phyloP scores from a whole-genome alignment of 768 basidiomycete genomes.

The Tricholoma matsutake region DNA sequence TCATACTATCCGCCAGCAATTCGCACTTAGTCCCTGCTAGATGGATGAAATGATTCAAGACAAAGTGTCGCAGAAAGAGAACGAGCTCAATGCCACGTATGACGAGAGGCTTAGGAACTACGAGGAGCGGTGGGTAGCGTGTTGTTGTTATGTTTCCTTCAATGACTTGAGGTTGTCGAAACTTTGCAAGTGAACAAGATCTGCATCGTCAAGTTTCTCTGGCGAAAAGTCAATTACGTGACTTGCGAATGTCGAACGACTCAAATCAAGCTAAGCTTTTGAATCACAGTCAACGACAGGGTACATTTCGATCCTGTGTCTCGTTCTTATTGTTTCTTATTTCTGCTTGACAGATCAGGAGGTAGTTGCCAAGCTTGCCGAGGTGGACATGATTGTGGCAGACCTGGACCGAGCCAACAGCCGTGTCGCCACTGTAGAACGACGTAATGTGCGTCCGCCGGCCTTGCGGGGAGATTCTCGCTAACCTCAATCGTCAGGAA shows the following conservation, averaged over 20 bases:
- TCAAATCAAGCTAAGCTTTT: constrained; percentile 89
- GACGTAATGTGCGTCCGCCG: constrained; percentile 69
- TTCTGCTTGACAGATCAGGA: constrained; percentile 68
- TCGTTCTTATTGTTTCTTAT: not conserved
- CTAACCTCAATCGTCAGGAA: constrained; percentile 51
- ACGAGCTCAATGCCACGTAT: constrained; percentile 94
- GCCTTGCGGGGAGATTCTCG: not conserved
- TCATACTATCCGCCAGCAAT: not conserved
- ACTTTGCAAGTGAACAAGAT: constrained; percentile 74
- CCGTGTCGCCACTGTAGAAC: constrained; percentile 87
- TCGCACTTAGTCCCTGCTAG: constrained; percentile 35
- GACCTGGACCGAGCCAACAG: constrained; percentile 96
- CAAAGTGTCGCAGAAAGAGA: constrained; percentile 88
- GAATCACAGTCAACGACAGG: constrained; percentile 89
- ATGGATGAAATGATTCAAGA: constrained; percentile 95
- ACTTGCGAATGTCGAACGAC: constrained; percentile 88
- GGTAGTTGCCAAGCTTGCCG: constrained; percentile 82
- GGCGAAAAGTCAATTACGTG: constrained; percentile 83
- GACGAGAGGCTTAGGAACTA: constrained; percentile 96
- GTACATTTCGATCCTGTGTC: constrained; percentile 32
- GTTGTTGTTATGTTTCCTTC: not conserved
- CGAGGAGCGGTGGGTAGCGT: constrained; percentile 74
- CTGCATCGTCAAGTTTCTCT: constrained; percentile 89
- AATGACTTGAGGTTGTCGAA: not conserved
- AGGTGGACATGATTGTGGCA: constrained; percentile 92